These are phyloP conservation scores for Pyrus hybrid DNA, from an alignment of 331 rosid species.

Conservation along the genomic window DNA sequence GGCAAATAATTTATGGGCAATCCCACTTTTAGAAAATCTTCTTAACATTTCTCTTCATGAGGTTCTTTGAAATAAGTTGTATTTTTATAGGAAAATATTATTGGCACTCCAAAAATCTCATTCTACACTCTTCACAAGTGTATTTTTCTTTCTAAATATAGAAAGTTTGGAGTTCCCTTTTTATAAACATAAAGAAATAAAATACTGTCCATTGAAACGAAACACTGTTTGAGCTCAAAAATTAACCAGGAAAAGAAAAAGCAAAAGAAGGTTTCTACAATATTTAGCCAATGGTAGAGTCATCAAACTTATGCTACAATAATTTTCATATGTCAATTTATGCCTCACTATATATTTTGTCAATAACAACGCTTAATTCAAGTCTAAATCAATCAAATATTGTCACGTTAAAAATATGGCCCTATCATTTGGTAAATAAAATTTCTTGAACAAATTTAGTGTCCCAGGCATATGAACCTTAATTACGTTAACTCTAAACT, in stretches of 20 bases:
- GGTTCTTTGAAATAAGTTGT: not conserved
- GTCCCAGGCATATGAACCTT: not conserved
- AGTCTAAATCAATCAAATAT: too few relatives aligned
- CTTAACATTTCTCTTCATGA: not conserved
- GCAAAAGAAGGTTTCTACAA: not conserved
- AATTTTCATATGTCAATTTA: too few relatives aligned
- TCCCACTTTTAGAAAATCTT: accelerated
- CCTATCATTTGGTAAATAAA: not conserved
- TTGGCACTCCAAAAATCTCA: too few relatives aligned
- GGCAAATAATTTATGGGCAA: accelerated
- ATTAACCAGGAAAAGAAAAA: too few relatives aligned
- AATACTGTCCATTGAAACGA: not conserved
- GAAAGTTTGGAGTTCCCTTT: too few relatives aligned
- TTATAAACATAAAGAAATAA: too few relatives aligned
- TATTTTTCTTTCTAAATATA: too few relatives aligned
- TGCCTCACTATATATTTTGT: too few relatives aligned
- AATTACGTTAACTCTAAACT: not conserved
- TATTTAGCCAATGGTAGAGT: not conserved
- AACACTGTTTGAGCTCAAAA: not conserved
- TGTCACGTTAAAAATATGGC: not conserved
- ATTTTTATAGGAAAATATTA: too few relatives aligned
- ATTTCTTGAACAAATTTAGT: not conserved
- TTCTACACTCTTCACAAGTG: too few relatives aligned
- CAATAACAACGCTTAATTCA: too few relatives aligned
- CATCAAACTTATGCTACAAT: too few relatives aligned